phyloP scores from a whole-genome alignment of 2,329 filamentous ascomycete species.

The Botrytis hyacinthi region DNA sequence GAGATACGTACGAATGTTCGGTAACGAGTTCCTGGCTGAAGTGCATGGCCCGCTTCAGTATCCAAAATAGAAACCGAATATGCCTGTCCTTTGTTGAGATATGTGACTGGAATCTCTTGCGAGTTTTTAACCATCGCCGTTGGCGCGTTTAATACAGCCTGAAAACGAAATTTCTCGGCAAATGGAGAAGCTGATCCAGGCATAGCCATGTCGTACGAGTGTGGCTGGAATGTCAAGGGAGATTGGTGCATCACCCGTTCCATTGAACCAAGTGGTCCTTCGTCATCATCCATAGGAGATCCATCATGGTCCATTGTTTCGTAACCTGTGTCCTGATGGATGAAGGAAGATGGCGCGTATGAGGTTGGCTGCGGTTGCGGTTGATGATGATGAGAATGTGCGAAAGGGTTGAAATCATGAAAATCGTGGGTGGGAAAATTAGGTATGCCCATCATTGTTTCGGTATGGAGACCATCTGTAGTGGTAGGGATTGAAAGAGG shows the following conservation, averaged over 20 bases:
- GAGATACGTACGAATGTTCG: conserved; percentile 92
- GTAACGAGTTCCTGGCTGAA: conserved; percentile 65
- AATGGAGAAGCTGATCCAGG: conserved; percentile 50
- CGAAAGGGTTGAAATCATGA: conserved; percentile 69
- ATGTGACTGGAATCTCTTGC: conserved; percentile 94
- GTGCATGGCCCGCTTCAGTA: conserved; percentile 60
- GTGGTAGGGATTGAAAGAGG: conserved; percentile 77
- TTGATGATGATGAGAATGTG: conserved; percentile 52
- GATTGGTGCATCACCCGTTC: conserved; percentile 62
- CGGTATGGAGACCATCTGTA: conserved; percentile 61
- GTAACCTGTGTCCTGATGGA: conserved; percentile 77
- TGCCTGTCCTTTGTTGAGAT: conserved; percentile 95
- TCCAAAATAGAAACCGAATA: conserved; percentile 86
- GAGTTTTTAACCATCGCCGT: conserved; percentile 92
- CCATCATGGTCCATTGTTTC: conserved; percentile 76
- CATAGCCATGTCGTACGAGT: conserved; percentile 48
- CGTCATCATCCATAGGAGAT: conserved; percentile 61
- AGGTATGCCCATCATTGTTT: conserved; percentile 61
- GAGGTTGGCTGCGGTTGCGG: conserved; percentile 48
- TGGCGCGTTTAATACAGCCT: conserved; percentile 85
- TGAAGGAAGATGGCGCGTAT: conserved; percentile 76
- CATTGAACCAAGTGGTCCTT: conserved; percentile 51
- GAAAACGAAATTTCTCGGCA: conserved; percentile 79
- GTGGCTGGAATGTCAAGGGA: conserved; percentile 58
- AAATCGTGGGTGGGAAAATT: conserved; percentile 61